phyloP scores from a whole-genome alignment of 148 eudicot species.

The Silene latifolia region DNA sequence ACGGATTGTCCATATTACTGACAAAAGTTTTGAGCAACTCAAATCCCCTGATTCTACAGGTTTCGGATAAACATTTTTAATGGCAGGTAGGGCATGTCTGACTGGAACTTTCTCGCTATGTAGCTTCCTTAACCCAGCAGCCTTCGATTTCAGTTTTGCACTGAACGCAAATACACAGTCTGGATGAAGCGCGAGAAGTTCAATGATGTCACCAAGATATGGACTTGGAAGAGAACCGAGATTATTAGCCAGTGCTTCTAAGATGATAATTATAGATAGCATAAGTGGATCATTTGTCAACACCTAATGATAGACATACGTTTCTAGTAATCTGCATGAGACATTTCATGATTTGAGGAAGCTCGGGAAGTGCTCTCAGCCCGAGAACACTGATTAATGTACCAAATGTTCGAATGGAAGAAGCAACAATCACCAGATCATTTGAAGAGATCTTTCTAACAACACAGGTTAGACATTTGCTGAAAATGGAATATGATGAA shows the following conservation, averaged over 20 bases:
- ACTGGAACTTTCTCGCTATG: no score
- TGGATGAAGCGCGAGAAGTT: constrained; percentile 60
- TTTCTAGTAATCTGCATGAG: no score
- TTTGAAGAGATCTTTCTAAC: no score
- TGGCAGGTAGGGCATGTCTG: no score
- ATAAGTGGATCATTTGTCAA: constrained; percentile 48
- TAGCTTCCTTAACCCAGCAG: constrained; percentile 62
- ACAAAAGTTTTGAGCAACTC: constrained; percentile 56
- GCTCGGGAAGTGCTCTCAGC: no score
- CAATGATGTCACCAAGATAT: constrained; percentile 63
- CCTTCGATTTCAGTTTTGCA: constrained; percentile 58
- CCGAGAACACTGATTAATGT: no score
- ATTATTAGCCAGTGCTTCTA: constrained; percentile 75
- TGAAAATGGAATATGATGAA: no score
- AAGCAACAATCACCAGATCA: no score
- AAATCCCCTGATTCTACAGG: constrained; percentile 63
- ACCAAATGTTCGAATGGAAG: no score
- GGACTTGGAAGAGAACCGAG: constrained; percentile 85
- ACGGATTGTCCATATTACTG: constrained; percentile 64
- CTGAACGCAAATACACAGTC: constrained; percentile 41
- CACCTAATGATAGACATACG: no score
- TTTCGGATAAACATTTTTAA: constrained; percentile 56
- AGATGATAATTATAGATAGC: constrained; percentile 43
- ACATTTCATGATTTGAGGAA: no score
- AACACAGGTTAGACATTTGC: no score